Base-by-base conservation (phyloP, 768 basidiomycete species). In the Amanita pallidorosea region DNA sequence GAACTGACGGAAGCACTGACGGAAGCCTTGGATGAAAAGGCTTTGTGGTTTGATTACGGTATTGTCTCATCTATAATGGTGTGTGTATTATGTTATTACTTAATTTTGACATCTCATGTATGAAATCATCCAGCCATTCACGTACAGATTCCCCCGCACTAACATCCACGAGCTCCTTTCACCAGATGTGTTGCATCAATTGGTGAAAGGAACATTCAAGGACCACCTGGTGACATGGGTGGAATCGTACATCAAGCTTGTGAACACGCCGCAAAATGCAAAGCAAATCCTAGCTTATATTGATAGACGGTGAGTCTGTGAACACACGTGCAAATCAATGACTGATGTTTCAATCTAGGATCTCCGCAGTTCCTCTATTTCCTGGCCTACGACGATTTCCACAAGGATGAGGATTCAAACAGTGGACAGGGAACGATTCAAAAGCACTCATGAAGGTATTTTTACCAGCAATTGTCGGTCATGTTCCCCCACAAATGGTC, bases 371-470 rank as follows among this genome's bases (percentile, higher is more conserved):
- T 0, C 59, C 60, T 1, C 45, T 57, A n/a, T n/a, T n/a, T n/a
- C n/a, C n/a, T n/a, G n/a, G n/a, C n/a, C n/a, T n/a, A n/a, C n/a
- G n/a, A n/a, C n/a, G n/a, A n/a, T n/a, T n/a, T n/a, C n/a, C n/a
- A n/a, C n/a, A n/a, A n/a, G n/a, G 68, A 1, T 42, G 52, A 0
- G 69, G 5, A 3, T 70, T 69, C 47, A 64, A 65, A 17, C 69
- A 70, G 27, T 71, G 70, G 70, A 71, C 67, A 0, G 62, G 69
- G 1, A 53, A 70, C 20, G 61, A 70, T 15, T 70, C 63, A 1
- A 70, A 70, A 33, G 66, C 59, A 0, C 48, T 70, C 2, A 70
- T 70, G 65, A n/a, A n/a, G n/a, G 65, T 68, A 2, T 61, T 56
- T 53, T 50, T 66, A 8, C 49, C 64, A 0, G 63, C 63, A 7